Evolutionary conservation across 2,329 filamentous ascomycete species (phyloP).

Genomic region (Botryotinia calthae): DNA sequence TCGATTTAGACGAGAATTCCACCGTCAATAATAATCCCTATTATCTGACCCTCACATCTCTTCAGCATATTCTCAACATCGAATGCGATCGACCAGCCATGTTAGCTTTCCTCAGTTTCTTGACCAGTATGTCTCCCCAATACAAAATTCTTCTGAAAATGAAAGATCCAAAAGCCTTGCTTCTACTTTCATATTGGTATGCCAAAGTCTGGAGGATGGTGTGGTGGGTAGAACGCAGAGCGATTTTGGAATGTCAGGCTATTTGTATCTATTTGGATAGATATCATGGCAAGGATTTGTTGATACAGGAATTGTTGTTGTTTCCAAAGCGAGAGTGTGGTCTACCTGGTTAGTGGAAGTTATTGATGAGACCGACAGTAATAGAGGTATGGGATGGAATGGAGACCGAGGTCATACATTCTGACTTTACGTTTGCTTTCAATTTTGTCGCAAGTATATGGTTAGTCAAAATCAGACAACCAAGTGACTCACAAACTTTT

Average conservation of each 20-base stretch:
- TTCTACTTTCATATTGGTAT: slow-evolving; percentile 57
- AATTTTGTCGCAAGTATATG: background rate
- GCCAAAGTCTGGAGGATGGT: slow-evolving; percentile 44
- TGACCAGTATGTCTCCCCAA: slow-evolving; percentile 45
- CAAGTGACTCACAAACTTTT: background rate
- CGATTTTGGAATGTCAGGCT: slow-evolving; percentile 49
- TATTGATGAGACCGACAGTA: background rate
- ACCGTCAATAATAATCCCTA: slow-evolving; percentile 25
- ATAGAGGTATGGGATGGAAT: background rate
- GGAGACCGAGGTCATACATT: background rate
- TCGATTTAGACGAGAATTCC: slow-evolving; percentile 20
- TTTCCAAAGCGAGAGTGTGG: slow-evolving; percentile 22
- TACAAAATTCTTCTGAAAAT: slow-evolving; percentile 47
- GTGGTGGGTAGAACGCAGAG: slow-evolving; percentile 51
- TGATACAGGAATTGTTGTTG: slow-evolving; percentile 23
- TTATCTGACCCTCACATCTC: slow-evolving; percentile 8
- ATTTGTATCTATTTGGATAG: slow-evolving; percentile 46
- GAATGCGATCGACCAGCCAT: slow-evolving; percentile 42
- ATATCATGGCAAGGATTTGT: slow-evolving; percentile 29
- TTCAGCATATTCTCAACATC: slow-evolving; percentile 19
- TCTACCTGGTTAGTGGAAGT: background rate
- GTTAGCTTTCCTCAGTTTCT: slow-evolving; percentile 48
- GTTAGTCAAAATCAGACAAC: background rate
- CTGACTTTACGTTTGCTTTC: background rate
- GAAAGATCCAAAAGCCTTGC: slow-evolving; percentile 53